Evolutionary conservation across 352 stramenopile species (phyloP), one percentile per base, ranked within the genome.

Genomic region (Phytopythium ostracodes): DNA sequence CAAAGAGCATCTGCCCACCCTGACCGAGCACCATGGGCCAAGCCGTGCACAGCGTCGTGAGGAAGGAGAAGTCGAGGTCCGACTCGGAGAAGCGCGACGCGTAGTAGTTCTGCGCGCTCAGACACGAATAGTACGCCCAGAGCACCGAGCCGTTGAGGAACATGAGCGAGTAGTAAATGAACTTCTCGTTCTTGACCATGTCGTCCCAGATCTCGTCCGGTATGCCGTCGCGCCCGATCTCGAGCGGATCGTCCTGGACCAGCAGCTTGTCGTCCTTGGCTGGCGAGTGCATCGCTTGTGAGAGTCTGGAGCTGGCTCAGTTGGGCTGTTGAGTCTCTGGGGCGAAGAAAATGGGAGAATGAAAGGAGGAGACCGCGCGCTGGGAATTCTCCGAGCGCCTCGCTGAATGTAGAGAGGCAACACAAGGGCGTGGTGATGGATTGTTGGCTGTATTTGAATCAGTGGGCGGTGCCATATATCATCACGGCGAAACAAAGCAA

Each of bases 101-200:
- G 46, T 90, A 89, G 54, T 85, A 92, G 56, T 88, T 72, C 25
- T 90, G 78, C 0, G 78, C 78, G 51, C 78, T 89, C 44, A 92
- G 65, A 53, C 80, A 92, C 68, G 78, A 89, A 63, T 88, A 88
- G 70, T 85, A 90, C 20, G 78, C 76, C 80, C 83, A 92, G 29
- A 92, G 68, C 33, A 89, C 79, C 2, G 83, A 81, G 24, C 69
- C 79, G 49, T 88, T 89, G 7, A 92, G 65, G 67, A 89, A 92
- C 67, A 84, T 80, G 71, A 90, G 67, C 63, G 70, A 72, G 56
- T 71, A 86, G 72, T 87, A 89, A 50, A 92, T 78, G 27, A 70
- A 77, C 22, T 57, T 53, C 55, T 81, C 67, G 60, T 86, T 71
- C 64, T 77, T 59, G 56, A 75, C 54, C 43, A 89, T 75, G 50